Evolutionary conservation across 2,329 filamentous ascomycete species (phyloP).

Genomic region (Thielaviopsis euricoi): DNA sequence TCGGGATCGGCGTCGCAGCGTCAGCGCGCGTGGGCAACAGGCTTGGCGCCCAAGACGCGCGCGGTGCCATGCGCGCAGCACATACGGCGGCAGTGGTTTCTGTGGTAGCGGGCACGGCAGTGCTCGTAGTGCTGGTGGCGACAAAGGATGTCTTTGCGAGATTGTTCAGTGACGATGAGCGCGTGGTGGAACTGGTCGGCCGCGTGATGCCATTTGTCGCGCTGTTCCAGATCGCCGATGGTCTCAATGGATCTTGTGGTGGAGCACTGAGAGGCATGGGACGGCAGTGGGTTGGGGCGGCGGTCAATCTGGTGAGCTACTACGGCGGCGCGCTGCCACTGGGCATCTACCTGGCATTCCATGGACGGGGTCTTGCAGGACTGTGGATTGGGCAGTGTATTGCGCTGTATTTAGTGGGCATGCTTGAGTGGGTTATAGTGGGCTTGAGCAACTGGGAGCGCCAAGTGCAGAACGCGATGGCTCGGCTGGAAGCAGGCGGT

Average conservation of each 20-base stretch:
- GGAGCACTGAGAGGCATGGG: slow-evolving; percentile 73
- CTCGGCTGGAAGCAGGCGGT: slow-evolving; percentile 40
- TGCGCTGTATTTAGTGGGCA: slow-evolving; percentile 64
- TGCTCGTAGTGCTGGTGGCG: slow-evolving; percentile 52
- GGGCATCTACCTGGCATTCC: slow-evolving; percentile 73
- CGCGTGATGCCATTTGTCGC: slow-evolving; percentile 74
- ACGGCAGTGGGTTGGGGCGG: slow-evolving; percentile 66
- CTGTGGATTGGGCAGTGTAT: slow-evolving; percentile 76
- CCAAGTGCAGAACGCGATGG: slow-evolving; percentile 55
- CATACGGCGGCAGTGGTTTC: slow-evolving; percentile 62
- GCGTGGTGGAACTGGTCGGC: slow-evolving; percentile 56
- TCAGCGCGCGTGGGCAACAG: slow-evolving; percentile 67
- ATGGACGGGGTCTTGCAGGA: slow-evolving; percentile 67
- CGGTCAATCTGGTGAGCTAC: slow-evolving; percentile 69
- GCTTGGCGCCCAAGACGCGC: slow-evolving; percentile 49
- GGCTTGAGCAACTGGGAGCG: slow-evolving; percentile 60
- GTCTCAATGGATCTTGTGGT: slow-evolving; percentile 70
- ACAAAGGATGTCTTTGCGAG: slow-evolving; percentile 58
- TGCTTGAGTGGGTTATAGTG: slow-evolving; percentile 65
- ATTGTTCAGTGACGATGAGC: slow-evolving; percentile 64
- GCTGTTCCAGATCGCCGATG: slow-evolving; percentile 80
- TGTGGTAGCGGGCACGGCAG: slow-evolving; percentile 47
- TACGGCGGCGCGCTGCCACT: slow-evolving; percentile 66
- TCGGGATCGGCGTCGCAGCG: slow-evolving; percentile 69
- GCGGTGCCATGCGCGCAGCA: slow-evolving; percentile 52